Base-by-base conservation (phyloP, 805 yeast species). In the Isabelozyma heimii region DNA sequence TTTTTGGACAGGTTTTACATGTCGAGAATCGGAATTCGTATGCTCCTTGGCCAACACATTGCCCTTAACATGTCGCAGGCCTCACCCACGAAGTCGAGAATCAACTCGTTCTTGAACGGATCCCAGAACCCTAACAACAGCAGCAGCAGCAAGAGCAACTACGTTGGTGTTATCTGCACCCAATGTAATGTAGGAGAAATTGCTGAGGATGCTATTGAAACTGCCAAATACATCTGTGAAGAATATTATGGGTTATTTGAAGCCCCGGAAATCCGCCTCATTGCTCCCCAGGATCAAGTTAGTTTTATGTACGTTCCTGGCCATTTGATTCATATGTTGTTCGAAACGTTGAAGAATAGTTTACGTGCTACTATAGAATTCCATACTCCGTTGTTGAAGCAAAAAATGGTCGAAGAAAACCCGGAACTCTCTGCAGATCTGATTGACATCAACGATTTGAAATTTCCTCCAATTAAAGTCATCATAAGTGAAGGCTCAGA, bases 1-100 rank as follows among this genome's bases (percentile, higher is more conserved):
- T 90, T 91, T 61, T 72, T 90, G 53, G 97, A 91, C 69, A 68
- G 94, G 30, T 90, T 90, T 63, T 90, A 91, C 72, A 84, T 90
- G 91, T 84, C 90, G 46, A 77, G 97, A 50, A 91, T 91, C 52
- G 97, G 97, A 2, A 91, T 91, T 52, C 79, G 97, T 54, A 91
- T 91, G 95, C 77, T 90, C 39, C 88, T 90, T 60, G 97, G 97
- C n/a, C 97, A 90, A 70, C 96, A 90, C 59, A 85, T 90, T 54
- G 92, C 97, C 1, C 76, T 90, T 45, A 85, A 83, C 69, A 79
- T 80, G 75, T 84, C 85, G 43, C 87, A 86, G 57, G 69, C 69
- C 15, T 68, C 69, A 44, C 73, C 75, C 17, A 66, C 76, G 2
- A 67, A 69, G 50, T 70, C 67, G 48, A 61, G 73, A 39, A 60